Evolutionary conservation across 2,329 filamentous ascomycete genomes (phyloP), one percentile per base, ranked within the genome.

Genomic region (Alternaria sp.): DNA sequence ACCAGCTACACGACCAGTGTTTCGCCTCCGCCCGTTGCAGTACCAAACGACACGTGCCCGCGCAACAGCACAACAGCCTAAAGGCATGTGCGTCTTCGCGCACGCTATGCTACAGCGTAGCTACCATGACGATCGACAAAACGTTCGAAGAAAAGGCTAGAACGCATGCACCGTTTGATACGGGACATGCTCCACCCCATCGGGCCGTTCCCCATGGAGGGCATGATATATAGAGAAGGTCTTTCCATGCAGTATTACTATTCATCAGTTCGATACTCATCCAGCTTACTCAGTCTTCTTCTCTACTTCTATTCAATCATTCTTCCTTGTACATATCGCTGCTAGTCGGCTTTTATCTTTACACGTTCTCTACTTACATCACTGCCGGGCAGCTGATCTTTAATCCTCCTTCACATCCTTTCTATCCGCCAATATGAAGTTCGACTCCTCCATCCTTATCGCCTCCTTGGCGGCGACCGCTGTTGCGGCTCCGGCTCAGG

Each of bases 331-430:
- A 55, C 47, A 41, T 67, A 55, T 33, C 61, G 70, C 74, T 76
- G 73, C 75, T 72, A 76, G 74, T 44, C 74, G 60, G 75, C 70
- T 56, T 64, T 50, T 55, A 50, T 62, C 51, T 66, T 50, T 26
- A 41, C 55, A 45, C 50, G 9, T 47, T 67, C 61, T 46, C 60
- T 64, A 55, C 51, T 18, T 21, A 67, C 25, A 25, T 41, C 45
- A 68, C 75, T 78, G 75, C 75, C 64, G 75, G 57, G 60, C 75
- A 75, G 75, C 60, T 47, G 45, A 21, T n/a, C 71, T 51, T 20
- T 15, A 53, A 37, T n/a, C 9, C 53, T 49, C 54, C n/a, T 55
- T 46, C 46, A 47, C 37, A 51, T 55, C 21, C 21, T 53, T 55
- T 44, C 57, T 20, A 44, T 46, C 26, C 30, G 43, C 41, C 65